Evolutionary conservation across 768 basidiomycete species (phyloP), one percentile per base, ranked within the genome.

Genomic region (Mycena rosella): DNA sequence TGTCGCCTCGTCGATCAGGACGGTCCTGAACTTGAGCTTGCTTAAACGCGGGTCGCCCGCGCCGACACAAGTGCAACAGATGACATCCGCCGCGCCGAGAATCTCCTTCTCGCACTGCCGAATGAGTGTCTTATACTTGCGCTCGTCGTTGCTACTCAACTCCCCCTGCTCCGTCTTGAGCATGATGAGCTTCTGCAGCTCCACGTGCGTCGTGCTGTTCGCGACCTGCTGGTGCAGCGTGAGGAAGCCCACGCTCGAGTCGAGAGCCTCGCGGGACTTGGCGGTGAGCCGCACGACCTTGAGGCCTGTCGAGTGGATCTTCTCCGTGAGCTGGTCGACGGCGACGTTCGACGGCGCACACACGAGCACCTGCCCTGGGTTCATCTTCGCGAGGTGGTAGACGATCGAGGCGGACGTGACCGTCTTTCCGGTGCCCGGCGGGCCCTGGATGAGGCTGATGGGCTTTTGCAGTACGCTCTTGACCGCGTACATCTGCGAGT

Each of bases 401-500:
- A 99, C 98, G 72, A 98, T 96, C 5, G 98, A 99, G 13, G 98
- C 98, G 11, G 98, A 99, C 0, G 98, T 99, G 60, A 99, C 98
- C 1, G 98, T 99, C 82, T 99, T 99, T 48, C 98, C 96, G 0
- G 98, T 99, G 36, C 98, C 98, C 22, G 98, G 98, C 38, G 98
- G 98, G 17, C 98, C 98, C 80, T 99, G 98, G 73, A 99, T 99
- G 70, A 99, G 86, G 74, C 95, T 96, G 67, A 99, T 87, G 24
- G 98, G 98, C 80, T 99, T 99, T 79, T 99, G 98, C 15, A 99
- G 84, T 9, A 99, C 97, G 73, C 95, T 96, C 85, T 99, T 99
- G 76, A 99, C 98, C 3, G 98, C 98, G 80, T 95, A 97, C 95
- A 99, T 98, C 78, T 99, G 98, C 24, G 97, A 99, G 76, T 98